Conservation (phyloP, 345 rosid genomes). For the Alliaria petiolata region DNA sequence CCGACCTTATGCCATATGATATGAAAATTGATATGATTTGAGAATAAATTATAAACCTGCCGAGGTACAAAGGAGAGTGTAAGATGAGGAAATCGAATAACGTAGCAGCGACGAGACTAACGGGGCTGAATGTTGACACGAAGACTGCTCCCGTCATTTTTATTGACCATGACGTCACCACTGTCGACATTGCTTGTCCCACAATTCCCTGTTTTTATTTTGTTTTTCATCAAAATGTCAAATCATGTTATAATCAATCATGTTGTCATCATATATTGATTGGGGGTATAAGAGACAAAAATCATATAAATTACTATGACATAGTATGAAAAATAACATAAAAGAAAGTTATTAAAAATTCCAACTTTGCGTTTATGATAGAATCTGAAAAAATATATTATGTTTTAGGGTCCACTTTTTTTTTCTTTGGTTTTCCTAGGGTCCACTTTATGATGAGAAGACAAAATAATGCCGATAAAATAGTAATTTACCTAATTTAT, state of each 20-base stretch:
- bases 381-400: not conserved
- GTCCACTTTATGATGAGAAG: not conserved
- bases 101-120: conserved; percentile 30
- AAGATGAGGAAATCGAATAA: conserved; percentile 32
- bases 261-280: not conserved
- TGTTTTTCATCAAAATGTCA: not conserved
- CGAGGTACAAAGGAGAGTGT: conserved; percentile 28
- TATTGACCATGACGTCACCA: conserved; percentile 44
- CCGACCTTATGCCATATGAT: not conserved
- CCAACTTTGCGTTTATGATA: not conserved
- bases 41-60: conserved; percentile 23
- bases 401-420: not conserved
- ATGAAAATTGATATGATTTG: not conserved
- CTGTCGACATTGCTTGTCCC: conserved; percentile 44
- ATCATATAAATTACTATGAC: not conserved
- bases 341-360: not conserved
- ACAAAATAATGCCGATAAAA: not conserved
- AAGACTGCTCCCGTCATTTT: conserved; percentile 43
- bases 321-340: no score
- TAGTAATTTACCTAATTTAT: not conserved
- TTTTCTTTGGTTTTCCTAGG: not conserved
- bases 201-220: conserved; percentile 37
- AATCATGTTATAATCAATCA: not conserved
- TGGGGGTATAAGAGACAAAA: no score
- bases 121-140: conserved; percentile 44